These are phyloP conservation scores for Oryza glumipatula DNA, from an alignment of 176 grass and related monocot genomes.

Conservation along the genomic window DNA sequence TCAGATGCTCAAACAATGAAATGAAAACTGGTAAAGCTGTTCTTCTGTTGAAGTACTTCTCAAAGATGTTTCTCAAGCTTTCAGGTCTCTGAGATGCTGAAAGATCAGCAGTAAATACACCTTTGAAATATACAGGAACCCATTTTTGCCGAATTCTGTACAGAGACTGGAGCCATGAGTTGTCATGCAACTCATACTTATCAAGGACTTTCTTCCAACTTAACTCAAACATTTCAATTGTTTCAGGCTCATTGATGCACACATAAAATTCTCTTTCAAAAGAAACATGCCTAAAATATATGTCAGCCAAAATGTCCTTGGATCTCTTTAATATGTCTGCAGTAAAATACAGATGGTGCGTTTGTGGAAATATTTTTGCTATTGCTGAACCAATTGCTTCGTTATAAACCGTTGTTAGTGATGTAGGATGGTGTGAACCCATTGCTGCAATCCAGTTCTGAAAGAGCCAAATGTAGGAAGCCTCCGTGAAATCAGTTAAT, in stretches of 20 bases:
- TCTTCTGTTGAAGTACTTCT: conserved; percentile 61
- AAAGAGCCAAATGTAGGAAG: conserved; percentile 63
- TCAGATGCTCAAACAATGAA: conserved; percentile 70
- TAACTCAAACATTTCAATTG: conserved; percentile 60
- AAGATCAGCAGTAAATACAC: conserved; percentile 66
- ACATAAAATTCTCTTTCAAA: conserved; percentile 56
- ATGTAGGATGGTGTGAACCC: conserved; percentile 52
- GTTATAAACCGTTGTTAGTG: conserved; percentile 51
- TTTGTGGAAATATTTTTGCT: conserved; percentile 61
- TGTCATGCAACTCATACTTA: conserved; percentile 61
- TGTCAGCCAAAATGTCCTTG: conserved; percentile 45
- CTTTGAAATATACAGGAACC: conserved; percentile 58
- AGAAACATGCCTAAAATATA: conserved; percentile 47
- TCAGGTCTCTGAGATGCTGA: conserved; percentile 48
- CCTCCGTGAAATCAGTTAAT: conserved; percentile 52
- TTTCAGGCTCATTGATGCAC: conserved; percentile 46
- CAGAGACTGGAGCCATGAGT: conserved; percentile 61
- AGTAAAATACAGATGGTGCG: conserved; percentile 52
- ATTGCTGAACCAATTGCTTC: conserved; percentile 47
- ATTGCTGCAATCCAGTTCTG: conserved; percentile 61
- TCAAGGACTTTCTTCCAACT: conserved; percentile 53
- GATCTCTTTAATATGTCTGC: conserved; percentile 57
- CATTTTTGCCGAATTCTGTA: conserved; percentile 58
- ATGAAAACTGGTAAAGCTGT: conserved; percentile 58
- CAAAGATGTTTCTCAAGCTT: conserved; percentile 56